Evolutionary conservation across 257 asterid genomes (phyloP).

Genomic region (Nicotiana tabacum): DNA sequence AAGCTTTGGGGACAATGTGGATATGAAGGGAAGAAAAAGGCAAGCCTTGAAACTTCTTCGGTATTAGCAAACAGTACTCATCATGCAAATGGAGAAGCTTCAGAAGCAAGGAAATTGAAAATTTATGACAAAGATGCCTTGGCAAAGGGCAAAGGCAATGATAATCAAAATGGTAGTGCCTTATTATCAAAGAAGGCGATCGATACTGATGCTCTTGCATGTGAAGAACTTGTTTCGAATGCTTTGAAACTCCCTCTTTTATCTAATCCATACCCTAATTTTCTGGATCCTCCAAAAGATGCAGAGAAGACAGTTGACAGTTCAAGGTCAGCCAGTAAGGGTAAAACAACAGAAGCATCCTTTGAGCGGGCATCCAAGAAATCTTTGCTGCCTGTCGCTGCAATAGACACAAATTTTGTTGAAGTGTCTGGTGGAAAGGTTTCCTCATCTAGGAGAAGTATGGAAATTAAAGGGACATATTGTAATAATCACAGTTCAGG

Average conservation of each 20-base stretch:
- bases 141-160: slow-evolving; percentile 23
- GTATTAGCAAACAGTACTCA: slow-evolving; percentile 44
- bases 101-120: slow-evolving; percentile 35
- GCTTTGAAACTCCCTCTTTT: slow-evolving; percentile 85
- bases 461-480: slow-evolving; percentile 40
- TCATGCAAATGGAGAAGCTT: slow-evolving; percentile 38
- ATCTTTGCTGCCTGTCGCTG: slow-evolving; percentile 31
- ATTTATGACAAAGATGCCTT: slow-evolving; percentile 32
- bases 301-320: slow-evolving; percentile 16
- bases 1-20: slow-evolving; percentile 39
- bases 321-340: slow-evolving; percentile 24
- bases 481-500: slow-evolving; percentile 25
- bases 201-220: slow-evolving; percentile 41
- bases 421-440: slow-evolving; percentile 42
- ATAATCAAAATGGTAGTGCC: slow-evolving; percentile 22
- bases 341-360: slow-evolving; percentile 29
- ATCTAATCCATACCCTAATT: slow-evolving; percentile 34
- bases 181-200: slow-evolving; percentile 44
- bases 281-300: slow-evolving; percentile 35
- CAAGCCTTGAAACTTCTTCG: slow-evolving; percentile 31
- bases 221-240: slow-evolving; percentile 74
- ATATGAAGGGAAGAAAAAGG: slow-evolving; percentile 29
- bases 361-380: slow-evolving; percentile 38
- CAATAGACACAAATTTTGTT: slow-evolving; percentile 29
- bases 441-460: slow-evolving; percentile 33